Conservation (phyloP, 164 flowering plant species). For the Aristolochia contorta region DNA sequence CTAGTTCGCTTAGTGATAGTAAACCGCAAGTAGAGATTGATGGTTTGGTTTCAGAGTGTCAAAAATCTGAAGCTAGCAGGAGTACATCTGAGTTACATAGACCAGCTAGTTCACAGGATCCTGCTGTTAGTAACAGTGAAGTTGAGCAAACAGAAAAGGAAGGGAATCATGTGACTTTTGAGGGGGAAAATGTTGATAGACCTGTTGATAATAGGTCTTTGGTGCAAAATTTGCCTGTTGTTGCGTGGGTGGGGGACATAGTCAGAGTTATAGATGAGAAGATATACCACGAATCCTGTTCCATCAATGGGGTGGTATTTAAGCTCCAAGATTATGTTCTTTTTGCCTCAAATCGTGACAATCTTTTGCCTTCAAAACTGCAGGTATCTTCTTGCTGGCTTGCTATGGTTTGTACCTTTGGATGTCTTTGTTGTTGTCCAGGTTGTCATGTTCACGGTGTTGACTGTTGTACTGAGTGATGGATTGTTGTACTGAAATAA, state of each 20-base stretch:
- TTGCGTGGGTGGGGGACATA: slow-evolving; percentile 61
- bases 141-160: slow-evolving; percentile 20
- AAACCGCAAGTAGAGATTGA: slow-evolving; percentile 14
- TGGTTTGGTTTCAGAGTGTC: slow-evolving; percentile 16
- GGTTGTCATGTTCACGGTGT: neutral
- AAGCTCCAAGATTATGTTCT: slow-evolving; percentile 63
- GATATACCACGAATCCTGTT: slow-evolving; percentile 49
- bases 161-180: slow-evolving; percentile 15
- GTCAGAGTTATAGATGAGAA: slow-evolving; percentile 43
- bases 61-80: slow-evolving; percentile 9
- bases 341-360: slow-evolving; percentile 31
- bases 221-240: slow-evolving; percentile 24
- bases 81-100: neutral
- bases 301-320: slow-evolving; percentile 50
- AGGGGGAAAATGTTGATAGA: slow-evolving; percentile 14
- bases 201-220: slow-evolving; percentile 19
- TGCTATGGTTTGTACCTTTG: no score
- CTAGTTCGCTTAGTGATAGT: neutral
- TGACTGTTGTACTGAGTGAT: no score
- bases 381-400: slow-evolving; percentile 34
- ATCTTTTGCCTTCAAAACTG: slow-evolving; percentile 51
- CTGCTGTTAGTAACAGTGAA: slow-evolving; percentile 16
- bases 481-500: neutral
- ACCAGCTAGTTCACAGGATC: slow-evolving; percentile 11
- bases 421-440: neutral